A percentile compares a stretch with the other conserved stretches of the same genome.
phyloP scores from a whole-genome alignment of 495 filamentous ascomycete genomes.

The Mytilinidion resinicola region DNA sequence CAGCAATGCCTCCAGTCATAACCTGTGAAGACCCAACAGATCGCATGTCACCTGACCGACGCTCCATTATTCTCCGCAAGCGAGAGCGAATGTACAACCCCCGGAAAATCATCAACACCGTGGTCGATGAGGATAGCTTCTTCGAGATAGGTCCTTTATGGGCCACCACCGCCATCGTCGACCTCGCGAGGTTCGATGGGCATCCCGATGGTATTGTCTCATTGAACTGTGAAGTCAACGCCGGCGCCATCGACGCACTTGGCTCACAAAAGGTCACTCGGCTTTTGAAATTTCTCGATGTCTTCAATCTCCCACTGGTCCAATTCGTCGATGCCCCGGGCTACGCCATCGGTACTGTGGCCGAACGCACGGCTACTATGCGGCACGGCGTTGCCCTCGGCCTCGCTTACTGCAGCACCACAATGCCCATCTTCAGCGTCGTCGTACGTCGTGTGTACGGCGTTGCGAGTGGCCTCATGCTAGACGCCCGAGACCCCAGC shows the following conservation, averaged over 20 bases:
- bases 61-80: slow-evolving; percentile 52
- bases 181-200: slow-evolving; percentile 51
- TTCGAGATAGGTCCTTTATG: slow-evolving; percentile 59
- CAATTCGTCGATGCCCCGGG: slow-evolving; percentile 59
- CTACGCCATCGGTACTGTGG: slow-evolving; percentile 56
- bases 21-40: slow-evolving; percentile 43
- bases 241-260: slow-evolving; percentile 54
- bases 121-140: slow-evolving; percentile 51
- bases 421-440: slow-evolving; percentile 54
- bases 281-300: slow-evolving; percentile 55
- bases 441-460: slow-evolving; percentile 53
- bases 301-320: slow-evolving; percentile 57
- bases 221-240: slow-evolving; percentile 54
- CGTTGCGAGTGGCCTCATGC: slow-evolving; percentile 57
- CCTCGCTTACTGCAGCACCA: slow-evolving; percentile 54
- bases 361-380: slow-evolving; percentile 58
- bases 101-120: slow-evolving; percentile 48
- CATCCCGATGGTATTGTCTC: slow-evolving; percentile 51
- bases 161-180: slow-evolving; percentile 55
- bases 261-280: slow-evolving; percentile 55
- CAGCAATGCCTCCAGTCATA: slow-evolving; percentile 46
- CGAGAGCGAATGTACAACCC: slow-evolving; percentile 57
- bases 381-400: slow-evolving; percentile 54
- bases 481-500: slow-evolving; percentile 52
- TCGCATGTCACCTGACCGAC: slow-evolving; percentile 43